Evolutionary conservation across 495 filamentous ascomycete genomes (phyloP).

Genomic region (Aspergillus indologenus): DNA sequence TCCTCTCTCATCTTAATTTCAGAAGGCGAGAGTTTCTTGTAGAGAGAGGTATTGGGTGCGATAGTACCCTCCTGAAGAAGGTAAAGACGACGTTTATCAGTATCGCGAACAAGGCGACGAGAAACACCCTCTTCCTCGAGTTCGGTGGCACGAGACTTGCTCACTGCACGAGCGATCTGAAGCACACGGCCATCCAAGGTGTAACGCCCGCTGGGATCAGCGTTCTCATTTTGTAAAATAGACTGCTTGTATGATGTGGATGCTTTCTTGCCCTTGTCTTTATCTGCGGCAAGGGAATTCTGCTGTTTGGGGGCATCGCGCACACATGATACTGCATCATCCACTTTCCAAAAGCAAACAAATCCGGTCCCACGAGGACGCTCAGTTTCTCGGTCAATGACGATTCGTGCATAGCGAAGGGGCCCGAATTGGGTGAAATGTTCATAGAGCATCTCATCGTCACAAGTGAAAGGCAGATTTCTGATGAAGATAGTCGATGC

Average conservation of each 20-base stretch:
- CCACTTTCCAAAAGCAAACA: conserved; percentile 80
- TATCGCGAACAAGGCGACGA: conserved; percentile 64
- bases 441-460: conserved; percentile 72
- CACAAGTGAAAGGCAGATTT: conserved; percentile 84
- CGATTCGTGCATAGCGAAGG: conserved; percentile 83
- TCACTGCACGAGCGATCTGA: conserved; percentile 79
- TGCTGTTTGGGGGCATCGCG: conserved; percentile 62
- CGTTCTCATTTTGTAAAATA: conserved; percentile 74
- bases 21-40: conserved; percentile 68
- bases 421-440: conserved; percentile 83
- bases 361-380: conserved; percentile 90
- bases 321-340: conserved; percentile 71
- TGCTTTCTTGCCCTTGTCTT: conserved; percentile 40
- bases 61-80: conserved; percentile 86
- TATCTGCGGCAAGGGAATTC: conserved; percentile 34
- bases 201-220: conserved; percentile 76
- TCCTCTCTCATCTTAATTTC: conserved; percentile 87
- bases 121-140: conserved; percentile 66
- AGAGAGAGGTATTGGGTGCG: conserved; percentile 64
- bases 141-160: conserved; percentile 69
- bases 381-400: conserved; percentile 78
- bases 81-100: conserved; percentile 90
- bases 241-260: conserved; percentile 59
- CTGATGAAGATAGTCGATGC: conserved; percentile 83
- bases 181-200: conserved; percentile 86